Evolutionary conservation across 352 stramenopile species (phyloP), one percentile per base, ranked within the genome.

Genomic region (Pythium myriotylum): DNA sequence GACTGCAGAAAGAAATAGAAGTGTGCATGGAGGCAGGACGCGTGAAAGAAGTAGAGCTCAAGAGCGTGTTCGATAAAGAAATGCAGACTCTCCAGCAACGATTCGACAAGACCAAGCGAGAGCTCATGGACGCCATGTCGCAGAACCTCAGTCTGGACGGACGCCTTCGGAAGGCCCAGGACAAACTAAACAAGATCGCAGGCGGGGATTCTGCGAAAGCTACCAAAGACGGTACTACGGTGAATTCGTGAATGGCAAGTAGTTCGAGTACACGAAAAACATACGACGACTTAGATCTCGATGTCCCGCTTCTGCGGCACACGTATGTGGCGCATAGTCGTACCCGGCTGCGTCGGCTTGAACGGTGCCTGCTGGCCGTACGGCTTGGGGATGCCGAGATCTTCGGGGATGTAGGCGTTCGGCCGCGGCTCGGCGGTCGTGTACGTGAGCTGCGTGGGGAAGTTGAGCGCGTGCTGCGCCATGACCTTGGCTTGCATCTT

Each of bases 331-430:
- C 94, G 89, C 94, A 98, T 97, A 4, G 82, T 97, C 2, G 81
- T 88, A 22, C 94, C 94, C 6, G 79, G 56, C 52, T 94, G 74
- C 2, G 79, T 81, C 1, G 94, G 94, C 51, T 98, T 98, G 79
- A 98, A 98, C 23, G 94, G 94, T 16, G 92, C 92, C 19, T 89
- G 74, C 32, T 74, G 70, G 22, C 94, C 92, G 67, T 98, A 98
- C 37, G 94, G 94, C 69, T 97, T 97, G 1, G 94, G 92, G 49
- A 98, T 96, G 17, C 90, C 89, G 40, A 98, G 71, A 13, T 93
- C 89, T 27, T 97, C 86, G 10, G 94, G 94, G 51, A 98, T 96
- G 71, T 98, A 98, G 1, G 94, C 94, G 57, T 97, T 98, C 24
- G 94, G 94, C 22, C 94, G 74, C 22, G 89, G 85, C 64, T 97